Evolutionary conservation across 2,329 filamentous ascomycete species (phyloP), one percentile per base, ranked within the genome.

Genomic region (Metarhizium rileyi): DNA sequence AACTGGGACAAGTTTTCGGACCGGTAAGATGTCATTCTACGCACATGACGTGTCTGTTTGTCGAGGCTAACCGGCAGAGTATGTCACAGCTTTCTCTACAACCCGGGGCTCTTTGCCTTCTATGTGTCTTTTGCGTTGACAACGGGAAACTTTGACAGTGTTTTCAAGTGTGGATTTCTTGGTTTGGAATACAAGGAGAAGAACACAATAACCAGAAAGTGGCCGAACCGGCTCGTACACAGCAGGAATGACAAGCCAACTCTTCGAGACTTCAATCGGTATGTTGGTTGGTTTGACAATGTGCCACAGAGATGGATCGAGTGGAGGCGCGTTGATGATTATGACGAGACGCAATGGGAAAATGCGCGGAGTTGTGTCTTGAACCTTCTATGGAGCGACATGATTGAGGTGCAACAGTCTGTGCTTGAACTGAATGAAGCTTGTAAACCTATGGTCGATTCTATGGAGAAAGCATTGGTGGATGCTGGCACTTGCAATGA

Each of bases 221-320:
- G 60, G 60, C 56, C 56, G 3, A 58, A 59, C 33, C 48, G 55
- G 18, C 46, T 61, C 14, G 44, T 59, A 3, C 41, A 55, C 38
- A 46, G 30, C n/a, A 49, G 25, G 4, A 53, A 42, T 0, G 47
- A 49, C 18, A 44, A 12, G 10, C 57, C 55, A 4, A 50, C 48
- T 2, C 25, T 50, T 18, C 25, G 50, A 18, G 55, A 58, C 10
- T 58, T 59, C 9, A 55, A 59, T 35, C 56, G 57, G 26, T 58
- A 50, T 50, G 16, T 61, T 6, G 50, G 57, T 1, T 63, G 61
- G 61, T 46, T 53, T 5, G 44, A 55, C 44, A 42, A 36, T 14
- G 50, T 35, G 25, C 57, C 60, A 3, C 44, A 53, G 20, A 53
- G 56, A 43, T 63, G 60, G 60, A 43, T 63, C 4, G 61, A 63